Conservation (phyloP, 148 eudicot genomes). For the Heliosperma pusillum region DNA sequence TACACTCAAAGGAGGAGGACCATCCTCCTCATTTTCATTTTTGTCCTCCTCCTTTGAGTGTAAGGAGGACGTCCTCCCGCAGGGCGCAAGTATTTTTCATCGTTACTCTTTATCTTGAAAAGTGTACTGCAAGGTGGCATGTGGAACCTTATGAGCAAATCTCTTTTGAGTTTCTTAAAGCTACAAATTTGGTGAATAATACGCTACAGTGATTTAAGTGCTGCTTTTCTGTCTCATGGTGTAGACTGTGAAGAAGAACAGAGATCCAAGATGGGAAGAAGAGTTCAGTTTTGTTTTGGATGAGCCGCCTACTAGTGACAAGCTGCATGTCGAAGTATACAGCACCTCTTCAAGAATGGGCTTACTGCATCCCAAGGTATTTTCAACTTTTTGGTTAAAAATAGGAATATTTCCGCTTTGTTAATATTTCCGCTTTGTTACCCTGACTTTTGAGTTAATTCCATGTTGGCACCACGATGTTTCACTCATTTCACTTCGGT, state of each 20-base stretch:
- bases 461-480: neutral
- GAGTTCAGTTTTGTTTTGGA: conserved; percentile 55
- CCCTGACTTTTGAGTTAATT: neutral
- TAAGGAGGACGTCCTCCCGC: too few relatives aligned
- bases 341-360: conserved; percentile 62
- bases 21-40: too few relatives aligned
- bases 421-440: neutral
- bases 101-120: neutral
- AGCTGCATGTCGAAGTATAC: conserved; percentile 60
- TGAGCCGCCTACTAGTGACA: conserved; percentile 65
- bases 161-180: too few relatives aligned
- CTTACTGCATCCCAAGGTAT: conserved; percentile 68
- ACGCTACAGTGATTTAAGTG: neutral
- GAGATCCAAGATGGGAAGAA: conserved; percentile 84
- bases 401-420: neutral
- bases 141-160: too few relatives aligned
- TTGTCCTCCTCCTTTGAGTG: too few relatives aligned
- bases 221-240: neutral
- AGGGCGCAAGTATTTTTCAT: too few relatives aligned
- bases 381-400: neutral
- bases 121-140: too few relatives aligned
- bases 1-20: too few relatives aligned
- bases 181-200: neutral
- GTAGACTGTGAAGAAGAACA: conserved; percentile 67
- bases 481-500: neutral